phyloP scores from a whole-genome alignment of 805 yeast species.

The Ogataea methylovora region DNA sequence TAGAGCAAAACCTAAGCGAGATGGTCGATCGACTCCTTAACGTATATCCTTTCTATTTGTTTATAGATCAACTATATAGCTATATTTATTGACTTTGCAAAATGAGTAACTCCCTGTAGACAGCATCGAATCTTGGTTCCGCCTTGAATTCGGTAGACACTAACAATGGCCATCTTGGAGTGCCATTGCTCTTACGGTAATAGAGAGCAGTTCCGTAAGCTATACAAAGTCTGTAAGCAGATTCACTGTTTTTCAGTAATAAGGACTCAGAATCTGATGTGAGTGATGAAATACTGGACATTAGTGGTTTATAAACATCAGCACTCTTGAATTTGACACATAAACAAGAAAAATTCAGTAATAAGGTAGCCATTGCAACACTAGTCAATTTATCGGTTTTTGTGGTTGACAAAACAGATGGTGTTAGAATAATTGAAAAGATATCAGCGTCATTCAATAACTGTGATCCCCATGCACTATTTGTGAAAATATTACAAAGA shows the following conservation, averaged over 20 bases:
- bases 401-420: slow-evolving; percentile 11
- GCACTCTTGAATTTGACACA: slow-evolving; percentile 21
- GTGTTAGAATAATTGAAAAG: slow-evolving; percentile 27
- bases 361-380: slow-evolving; percentile 39
- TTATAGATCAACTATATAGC: too few relatives aligned
- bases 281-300: slow-evolving; percentile 14
- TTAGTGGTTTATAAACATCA: slow-evolving; percentile 23
- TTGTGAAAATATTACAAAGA: slow-evolving; percentile 45
- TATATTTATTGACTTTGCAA: too few relatives aligned
- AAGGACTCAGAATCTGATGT: not conserved
- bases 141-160: too few relatives aligned
- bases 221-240: slow-evolving; percentile 56
- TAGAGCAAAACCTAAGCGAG: too few relatives aligned
- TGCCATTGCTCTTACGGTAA: too few relatives aligned
- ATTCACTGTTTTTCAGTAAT: slow-evolving; percentile 37
- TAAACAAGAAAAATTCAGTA: slow-evolving; percentile 41
- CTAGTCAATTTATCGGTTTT: slow-evolving; percentile 20
- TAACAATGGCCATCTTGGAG: too few relatives aligned
- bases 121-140: too few relatives aligned
- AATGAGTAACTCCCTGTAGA: too few relatives aligned
- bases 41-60: too few relatives aligned
- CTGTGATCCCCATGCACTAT: slow-evolving; percentile 38
- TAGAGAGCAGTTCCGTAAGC: slow-evolving; percentile 72
- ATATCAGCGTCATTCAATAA: slow-evolving; percentile 35
- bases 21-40: too few relatives aligned